phyloP scores from a whole-genome alignment of 1,139 yeast genomes.

The Hyphopichia buzzinii region DNA sequence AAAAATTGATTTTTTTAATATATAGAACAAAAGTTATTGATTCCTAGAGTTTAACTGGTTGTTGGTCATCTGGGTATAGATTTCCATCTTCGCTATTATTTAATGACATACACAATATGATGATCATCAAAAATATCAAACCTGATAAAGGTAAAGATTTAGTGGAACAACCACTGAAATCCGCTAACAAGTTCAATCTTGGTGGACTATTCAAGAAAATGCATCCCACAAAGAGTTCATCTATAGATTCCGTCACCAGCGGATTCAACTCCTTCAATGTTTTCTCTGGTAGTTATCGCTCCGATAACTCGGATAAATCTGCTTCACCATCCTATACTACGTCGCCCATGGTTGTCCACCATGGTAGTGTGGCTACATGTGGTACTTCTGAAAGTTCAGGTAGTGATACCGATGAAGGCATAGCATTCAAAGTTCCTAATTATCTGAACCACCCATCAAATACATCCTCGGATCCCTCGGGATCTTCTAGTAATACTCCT shows the following conservation, averaged over 20 bases:
- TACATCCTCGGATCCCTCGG: conserved; percentile 3
- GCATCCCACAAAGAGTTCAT: conserved; percentile 11
- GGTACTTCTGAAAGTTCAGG: background rate
- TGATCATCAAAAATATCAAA: background rate
- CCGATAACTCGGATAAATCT: background rate
- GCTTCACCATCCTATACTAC: background rate
- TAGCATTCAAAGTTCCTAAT: conserved; percentile 1
- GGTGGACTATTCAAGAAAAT: conserved; percentile 20
- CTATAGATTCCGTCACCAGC: conserved; percentile 11
- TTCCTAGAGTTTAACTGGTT: no score
- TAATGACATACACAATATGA: no score
- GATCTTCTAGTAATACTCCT: conserved; percentile 5
- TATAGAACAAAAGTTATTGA: no score
- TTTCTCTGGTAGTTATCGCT: background rate
- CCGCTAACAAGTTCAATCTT: conserved; percentile 14
- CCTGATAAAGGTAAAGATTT: background rate
- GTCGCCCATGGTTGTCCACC: background rate
- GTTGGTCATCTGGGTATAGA: no score
- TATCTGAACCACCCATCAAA: conserved; percentile 4
- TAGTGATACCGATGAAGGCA: background rate
- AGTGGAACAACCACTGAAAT: conserved; percentile 1
- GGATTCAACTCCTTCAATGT: conserved; percentile 1
- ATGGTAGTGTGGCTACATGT: background rate
- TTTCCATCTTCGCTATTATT: no score
- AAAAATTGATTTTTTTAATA: background rate